phyloP scores from a whole-genome alignment of 2,329 filamentous ascomycete species.

The Escovopsis weberi region DNA sequence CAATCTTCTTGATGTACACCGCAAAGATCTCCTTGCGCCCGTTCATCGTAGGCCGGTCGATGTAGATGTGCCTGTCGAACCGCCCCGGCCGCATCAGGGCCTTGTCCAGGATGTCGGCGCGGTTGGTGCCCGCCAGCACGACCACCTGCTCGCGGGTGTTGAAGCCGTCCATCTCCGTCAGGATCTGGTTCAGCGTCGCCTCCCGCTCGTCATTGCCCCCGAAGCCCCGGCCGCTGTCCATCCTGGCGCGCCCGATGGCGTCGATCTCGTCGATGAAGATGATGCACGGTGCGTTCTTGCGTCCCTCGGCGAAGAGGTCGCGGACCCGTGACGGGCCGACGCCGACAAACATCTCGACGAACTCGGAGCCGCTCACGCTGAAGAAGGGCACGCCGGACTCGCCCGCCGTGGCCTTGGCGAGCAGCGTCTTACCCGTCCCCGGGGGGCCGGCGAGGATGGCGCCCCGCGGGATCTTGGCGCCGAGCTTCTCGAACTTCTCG shows the following conservation, averaged over 20 bases:
- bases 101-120: conserved; percentile 87
- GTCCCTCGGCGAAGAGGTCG: conserved; percentile 84
- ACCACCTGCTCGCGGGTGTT: conserved; percentile 95
- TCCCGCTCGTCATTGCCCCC: conserved; percentile 96
- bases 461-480: conserved; percentile 93
- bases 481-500: conserved; percentile 80
- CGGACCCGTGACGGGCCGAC: conserved; percentile 91
- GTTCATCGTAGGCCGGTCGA: conserved; percentile 93
- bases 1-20: conserved; percentile 88
- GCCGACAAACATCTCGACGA: conserved; percentile 99
- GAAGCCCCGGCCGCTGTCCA: conserved; percentile 54
- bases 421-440: conserved; percentile 92
- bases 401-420: conserved; percentile 93
- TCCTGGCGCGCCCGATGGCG: conserved; percentile 82
- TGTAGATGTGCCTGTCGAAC: conserved; percentile 91
- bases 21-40: conserved; percentile 91
- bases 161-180: conserved; percentile 99
- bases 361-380: conserved; percentile 95
- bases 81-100: conserved; percentile 92
- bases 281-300: conserved; percentile 95
- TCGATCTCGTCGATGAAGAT: conserved; percentile 99
- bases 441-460: conserved; percentile 95
- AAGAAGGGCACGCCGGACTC: conserved; percentile 97
- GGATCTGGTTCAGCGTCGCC: conserved; percentile 91
- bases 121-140: conserved; percentile 90